Evolutionary conservation across 257 asterid species (phyloP), one percentile per base, ranked within the genome.

Genomic region (Solanum chilense): DNA sequence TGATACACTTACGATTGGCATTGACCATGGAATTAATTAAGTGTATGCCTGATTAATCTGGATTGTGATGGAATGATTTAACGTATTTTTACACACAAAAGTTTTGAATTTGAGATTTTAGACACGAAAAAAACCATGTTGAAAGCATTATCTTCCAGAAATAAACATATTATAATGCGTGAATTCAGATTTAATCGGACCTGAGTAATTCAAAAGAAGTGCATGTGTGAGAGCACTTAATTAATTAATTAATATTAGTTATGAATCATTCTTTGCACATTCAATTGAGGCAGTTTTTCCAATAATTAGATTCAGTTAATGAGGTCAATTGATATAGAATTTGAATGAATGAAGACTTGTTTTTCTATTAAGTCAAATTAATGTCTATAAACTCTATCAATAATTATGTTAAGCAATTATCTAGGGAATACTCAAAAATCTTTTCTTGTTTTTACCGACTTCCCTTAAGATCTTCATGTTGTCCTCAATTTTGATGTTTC

Each of bases 251-350:
- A 18, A 5, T 71, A 33, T 31, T 31, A 29, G 88, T 35, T 60
- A 74, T 47, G 74, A 71, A 92, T 84, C 42, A 91, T 49, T 81
- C 85, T 31, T 88, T 88, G 87, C 86, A 64, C 83, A 89, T 89
- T 89, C 64, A 87, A 88, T 78, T 87, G 87, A 88, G 90, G 77
- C 91, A 70, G 62, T 85, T 27, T 90, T 90, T 25, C 69, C 90
- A 78, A 91, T 91, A 82, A 90, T 86, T 78, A 89, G 94, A 87
- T 92, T 89, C 91, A 83, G 87, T 84, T 92, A 92, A 92, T 91
- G 90, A 89, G 92, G 89, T 88, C 87, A 58, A 71, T 83, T 83
- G 89, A 58, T 85, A 6, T 37, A 77, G 44, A 85, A 66, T 91
- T 89, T 88, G 88, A 90, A 89, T 91, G 92, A 91, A 91, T 89